These are phyloP conservation scores for Penicillium tannophilum DNA, from an alignment of 495 filamentous ascomycete genomes.

Conservation along the genomic window DNA sequence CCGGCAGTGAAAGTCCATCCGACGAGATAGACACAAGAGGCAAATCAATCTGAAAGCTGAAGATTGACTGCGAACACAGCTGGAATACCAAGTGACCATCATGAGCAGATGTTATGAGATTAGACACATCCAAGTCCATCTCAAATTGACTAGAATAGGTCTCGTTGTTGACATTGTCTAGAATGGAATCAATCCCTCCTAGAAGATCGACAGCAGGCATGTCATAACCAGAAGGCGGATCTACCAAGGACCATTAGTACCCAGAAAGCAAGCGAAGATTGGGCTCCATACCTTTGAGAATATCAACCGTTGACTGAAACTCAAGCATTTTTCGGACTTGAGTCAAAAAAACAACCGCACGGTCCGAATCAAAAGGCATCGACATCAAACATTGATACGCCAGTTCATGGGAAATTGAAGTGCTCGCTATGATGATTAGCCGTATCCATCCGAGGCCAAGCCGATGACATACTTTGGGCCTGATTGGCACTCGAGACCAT, in stretches of 20 bases:
- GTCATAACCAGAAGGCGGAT: constrained; percentile 56
- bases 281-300: constrained; percentile 42
- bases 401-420: constrained; percentile 26
- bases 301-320: constrained; percentile 58
- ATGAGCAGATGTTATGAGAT: constrained; percentile 45
- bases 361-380: constrained; percentile 57
- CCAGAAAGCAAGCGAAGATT: background rate
- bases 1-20: constrained; percentile 38
- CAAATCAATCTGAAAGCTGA: constrained; percentile 24
- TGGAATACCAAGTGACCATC: constrained; percentile 49
- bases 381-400: constrained; percentile 56
- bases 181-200: constrained; percentile 44
- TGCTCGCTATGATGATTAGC: constrained; percentile 24
- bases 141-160: constrained; percentile 52
- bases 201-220: constrained; percentile 56
- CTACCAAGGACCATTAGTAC: constrained; percentile 15
- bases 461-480: constrained; percentile 17
- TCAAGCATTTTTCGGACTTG: constrained; percentile 59
- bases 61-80: constrained; percentile 33
- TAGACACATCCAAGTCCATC: constrained; percentile 47
- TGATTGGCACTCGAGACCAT: constrained; percentile 23
- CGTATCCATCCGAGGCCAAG: background rate
- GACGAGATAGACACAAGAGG: constrained; percentile 39
- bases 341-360: constrained; percentile 51
- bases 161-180: constrained; percentile 36